Evolutionary conservation across 1,139 yeast genomes (phyloP).

Genomic region (Geotrichum bryndzae): DNA sequence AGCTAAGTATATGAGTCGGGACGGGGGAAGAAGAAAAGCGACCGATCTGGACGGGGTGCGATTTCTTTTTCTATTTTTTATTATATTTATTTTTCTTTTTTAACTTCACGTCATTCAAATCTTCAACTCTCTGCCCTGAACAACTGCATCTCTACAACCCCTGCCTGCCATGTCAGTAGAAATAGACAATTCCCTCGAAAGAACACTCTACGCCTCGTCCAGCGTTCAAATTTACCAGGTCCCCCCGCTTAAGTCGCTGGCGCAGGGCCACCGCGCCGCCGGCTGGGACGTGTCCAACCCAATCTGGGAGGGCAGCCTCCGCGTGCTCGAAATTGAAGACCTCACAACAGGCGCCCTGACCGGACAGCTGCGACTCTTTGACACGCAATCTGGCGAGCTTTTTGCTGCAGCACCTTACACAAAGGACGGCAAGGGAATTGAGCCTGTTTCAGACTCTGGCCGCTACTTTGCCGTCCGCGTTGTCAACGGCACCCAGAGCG

Average conservation of each 20-base stretch:
- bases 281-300: constrained; percentile 36
- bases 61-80: background rate
- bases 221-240: constrained; percentile 29
- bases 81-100: background rate
- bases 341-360: constrained; percentile 18
- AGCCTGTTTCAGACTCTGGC: constrained; percentile 30
- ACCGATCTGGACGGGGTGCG: background rate
- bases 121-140: background rate
- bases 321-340: constrained; percentile 31
- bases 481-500: constrained; percentile 32
- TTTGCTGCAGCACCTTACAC: constrained; percentile 36
- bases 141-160: background rate
- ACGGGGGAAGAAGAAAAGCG: background rate
- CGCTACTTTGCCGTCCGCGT: constrained; percentile 34
- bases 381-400: constrained; percentile 28
- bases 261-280: constrained; percentile 30
- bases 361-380: constrained; percentile 33
- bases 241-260: constrained; percentile 33
- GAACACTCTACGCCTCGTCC: constrained; percentile 21
- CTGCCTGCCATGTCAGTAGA: background rate
- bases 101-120: background rate
- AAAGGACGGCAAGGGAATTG: constrained; percentile 29
- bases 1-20: background rate
- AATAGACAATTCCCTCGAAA: constrained; percentile 3
- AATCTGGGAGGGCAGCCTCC: constrained; percentile 37